Evolutionary conservation across 805 yeast genomes (phyloP).

Genomic region (Lachancea sp.): DNA sequence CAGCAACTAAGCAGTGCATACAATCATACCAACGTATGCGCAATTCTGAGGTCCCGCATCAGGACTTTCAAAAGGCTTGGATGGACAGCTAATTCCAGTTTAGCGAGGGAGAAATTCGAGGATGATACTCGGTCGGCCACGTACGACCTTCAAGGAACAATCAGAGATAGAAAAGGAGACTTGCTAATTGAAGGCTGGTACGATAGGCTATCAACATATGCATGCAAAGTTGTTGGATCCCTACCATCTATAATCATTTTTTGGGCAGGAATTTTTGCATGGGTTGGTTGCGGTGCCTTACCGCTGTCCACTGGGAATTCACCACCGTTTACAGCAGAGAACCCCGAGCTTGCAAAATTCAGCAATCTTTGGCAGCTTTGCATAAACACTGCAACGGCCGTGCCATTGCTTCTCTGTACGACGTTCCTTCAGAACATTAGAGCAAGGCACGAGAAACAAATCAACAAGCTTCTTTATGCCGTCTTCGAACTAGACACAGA

Average conservation of each 20-base stretch:
- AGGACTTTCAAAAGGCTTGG: constrained; percentile 19
- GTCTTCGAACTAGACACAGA: constrained; percentile 27
- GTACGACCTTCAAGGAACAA: not conserved
- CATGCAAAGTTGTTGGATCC: constrained; percentile 31
- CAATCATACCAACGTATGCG: constrained; percentile 25
- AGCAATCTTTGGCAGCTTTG: constrained; percentile 38
- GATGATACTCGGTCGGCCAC: not conserved
- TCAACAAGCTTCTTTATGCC: constrained; percentile 19
- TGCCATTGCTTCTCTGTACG: constrained; percentile 32
- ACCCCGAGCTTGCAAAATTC: constrained; percentile 23
- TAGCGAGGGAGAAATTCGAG: not conserved
- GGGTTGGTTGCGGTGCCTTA: constrained; percentile 36
- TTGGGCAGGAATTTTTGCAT: constrained; percentile 36
- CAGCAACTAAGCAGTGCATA: constrained; percentile 32
- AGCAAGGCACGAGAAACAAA: constrained; percentile 33
- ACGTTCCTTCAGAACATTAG: constrained; percentile 37
- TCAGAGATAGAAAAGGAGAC: constrained; percentile 11
- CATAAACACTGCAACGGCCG: constrained; percentile 39
- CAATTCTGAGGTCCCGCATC: constrained; percentile 28
- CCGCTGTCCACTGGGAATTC: constrained; percentile 24
- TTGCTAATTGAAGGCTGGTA: constrained; percentile 31
- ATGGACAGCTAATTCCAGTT: not conserved
- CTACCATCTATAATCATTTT: constrained; percentile 29
- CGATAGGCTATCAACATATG: constrained; percentile 29
- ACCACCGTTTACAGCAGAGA: constrained; percentile 26